These are phyloP conservation scores for Diutina pseudorugosa DNA, from an alignment of 1,139 yeast species.

Conservation along the genomic window DNA sequence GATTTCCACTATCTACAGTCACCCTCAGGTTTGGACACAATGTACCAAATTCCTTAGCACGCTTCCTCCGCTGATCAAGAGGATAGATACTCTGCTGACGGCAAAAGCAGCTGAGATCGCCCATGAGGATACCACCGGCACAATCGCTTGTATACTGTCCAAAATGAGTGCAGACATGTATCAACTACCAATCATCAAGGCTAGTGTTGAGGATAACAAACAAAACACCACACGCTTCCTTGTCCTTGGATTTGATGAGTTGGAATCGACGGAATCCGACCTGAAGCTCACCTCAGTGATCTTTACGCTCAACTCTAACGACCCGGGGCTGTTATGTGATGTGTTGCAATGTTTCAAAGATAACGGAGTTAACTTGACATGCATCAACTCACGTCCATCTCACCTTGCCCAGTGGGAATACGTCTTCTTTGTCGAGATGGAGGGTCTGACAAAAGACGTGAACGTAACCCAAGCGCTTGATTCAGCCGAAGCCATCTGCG, in stretches of 20 bases:
- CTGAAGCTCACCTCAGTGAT: constrained; percentile 39
- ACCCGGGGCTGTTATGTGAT: constrained; percentile 65
- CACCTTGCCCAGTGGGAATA: constrained; percentile 65
- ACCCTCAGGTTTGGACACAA: constrained; percentile 99
- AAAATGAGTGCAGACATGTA: constrained; percentile 54
- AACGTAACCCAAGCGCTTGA: not conserved
- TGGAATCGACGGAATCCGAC: not conserved
- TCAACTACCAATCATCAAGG: constrained; percentile 41
- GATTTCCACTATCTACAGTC: constrained; percentile 60
- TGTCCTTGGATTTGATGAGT: constrained; percentile 34
- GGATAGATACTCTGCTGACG: constrained; percentile 63
- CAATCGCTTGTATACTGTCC: constrained; percentile 35
- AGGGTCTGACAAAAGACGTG: not conserved
- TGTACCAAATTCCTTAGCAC: constrained; percentile 41
- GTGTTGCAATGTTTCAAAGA: constrained; percentile 49
- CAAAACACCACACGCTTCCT: constrained; percentile 82
- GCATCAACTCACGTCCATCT: constrained; percentile 68
- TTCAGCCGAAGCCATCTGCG: not conserved
- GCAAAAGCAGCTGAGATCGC: constrained; percentile 73
- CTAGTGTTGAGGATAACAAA: constrained; percentile 54
- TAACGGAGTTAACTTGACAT: constrained; percentile 50
- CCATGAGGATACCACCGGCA: constrained; percentile 21
- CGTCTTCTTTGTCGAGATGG: constrained; percentile 60
- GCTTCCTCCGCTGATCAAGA: constrained; percentile 19
- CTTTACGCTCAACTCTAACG: constrained; percentile 54